These are phyloP conservation scores for Talaromyces sp. DNA, from an alignment of 2,329 filamentous ascomycete genomes.

Conservation along the genomic window DNA sequence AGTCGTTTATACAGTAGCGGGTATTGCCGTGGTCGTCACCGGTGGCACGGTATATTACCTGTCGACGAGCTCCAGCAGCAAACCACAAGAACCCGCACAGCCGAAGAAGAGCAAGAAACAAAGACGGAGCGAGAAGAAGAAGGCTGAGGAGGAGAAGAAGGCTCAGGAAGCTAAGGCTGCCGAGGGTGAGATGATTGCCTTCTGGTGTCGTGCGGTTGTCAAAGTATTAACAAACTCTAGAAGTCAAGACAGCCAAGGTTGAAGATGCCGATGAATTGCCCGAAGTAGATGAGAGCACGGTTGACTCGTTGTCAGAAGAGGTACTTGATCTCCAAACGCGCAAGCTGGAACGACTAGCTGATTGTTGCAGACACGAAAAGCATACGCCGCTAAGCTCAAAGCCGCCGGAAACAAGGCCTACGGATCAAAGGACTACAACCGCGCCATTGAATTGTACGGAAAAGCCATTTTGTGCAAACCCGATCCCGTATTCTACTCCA, in stretches of 20 bases:
- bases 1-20: conserved; percentile 91
- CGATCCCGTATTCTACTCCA: conserved; percentile 97
- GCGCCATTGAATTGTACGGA: conserved; percentile 89
- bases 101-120: conserved; percentile 83
- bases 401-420: conserved; percentile 95
- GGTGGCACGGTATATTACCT: conserved; percentile 93
- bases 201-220: background rate
- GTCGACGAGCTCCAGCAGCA: conserved; percentile 46
- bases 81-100: conserved; percentile 36
- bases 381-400: conserved; percentile 88
- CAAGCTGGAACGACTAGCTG: background rate
- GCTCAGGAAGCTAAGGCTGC: conserved; percentile 52
- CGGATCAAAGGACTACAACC: conserved; percentile 86
- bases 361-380: conserved; percentile 64
- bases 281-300: conserved; percentile 53
- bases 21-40: conserved; percentile 85
- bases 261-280: conserved; percentile 66
- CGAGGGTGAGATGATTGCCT: conserved; percentile 24
- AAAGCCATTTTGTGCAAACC: conserved; percentile 96
- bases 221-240: conserved; percentile 20
- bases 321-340: conserved; percentile 29
- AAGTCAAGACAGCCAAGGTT: conserved; percentile 42
- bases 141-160: conserved; percentile 49
- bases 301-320: conserved; percentile 46
- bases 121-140: conserved; percentile 80